Evolutionary conservation across 768 basidiomycete genomes (phyloP), one percentile per base, ranked within the genome.

Genomic region (Hygrocybe coccinea): DNA sequence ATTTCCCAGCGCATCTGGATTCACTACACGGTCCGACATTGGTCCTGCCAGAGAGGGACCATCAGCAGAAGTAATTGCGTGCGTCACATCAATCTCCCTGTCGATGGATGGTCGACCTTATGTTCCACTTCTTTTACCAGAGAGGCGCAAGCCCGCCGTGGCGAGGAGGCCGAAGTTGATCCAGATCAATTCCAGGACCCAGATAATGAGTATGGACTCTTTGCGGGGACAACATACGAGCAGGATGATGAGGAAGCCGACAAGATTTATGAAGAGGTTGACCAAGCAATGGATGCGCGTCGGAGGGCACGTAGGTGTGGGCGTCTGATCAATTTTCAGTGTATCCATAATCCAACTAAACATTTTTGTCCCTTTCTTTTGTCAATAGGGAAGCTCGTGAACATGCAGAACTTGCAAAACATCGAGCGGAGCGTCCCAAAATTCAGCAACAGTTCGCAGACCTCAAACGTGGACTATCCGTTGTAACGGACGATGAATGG

Each of bases 241-340:
- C 87, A 89, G 55, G 97, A 98, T 60, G 97, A 99, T 58, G 95
- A 97, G 62, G 97, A 98, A 69, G 97, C 95, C 0, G 95, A 98
- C 70, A 82, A 80, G 66, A 97, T 97, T 50, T 99, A 95, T 67
- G 95, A 97, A 22, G 64, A 75, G n/a, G 95, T 97, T 1, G 95
- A 97, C 64, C 77, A 82, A 41, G 84, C 84, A 25, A 95, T 99
- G 89, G 95, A 97, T 67, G 79, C 86, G 38, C 77, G 97, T 58
- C 74, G 97, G 64, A 81, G 82, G 66, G 79, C 80, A 46, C 81
- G 89, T 59, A 85, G 91, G 91, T 90, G 91, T 90, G 70, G 64
- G 87, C 22, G 9, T 38, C 29, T 80, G 56, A 58, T 64, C 71
- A 69, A 56, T 61, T 73, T 77, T 79, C 72, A 77, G 74, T 76